Evolutionary conservation across 2,329 filamentous ascomycete genomes (phyloP).

Genomic region (Botrytis galanthina): DNA sequence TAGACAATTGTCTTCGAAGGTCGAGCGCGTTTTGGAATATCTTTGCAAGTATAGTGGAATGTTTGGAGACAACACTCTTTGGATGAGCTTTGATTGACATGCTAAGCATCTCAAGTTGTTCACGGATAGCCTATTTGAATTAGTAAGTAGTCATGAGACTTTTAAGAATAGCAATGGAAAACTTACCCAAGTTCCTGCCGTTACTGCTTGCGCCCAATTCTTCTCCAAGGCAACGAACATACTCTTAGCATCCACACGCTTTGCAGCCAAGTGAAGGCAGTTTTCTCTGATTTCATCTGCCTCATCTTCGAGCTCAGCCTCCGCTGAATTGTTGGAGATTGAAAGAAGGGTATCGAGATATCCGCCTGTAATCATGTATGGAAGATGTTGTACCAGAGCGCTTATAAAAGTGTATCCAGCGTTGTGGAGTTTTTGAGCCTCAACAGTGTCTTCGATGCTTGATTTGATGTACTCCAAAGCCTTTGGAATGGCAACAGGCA

Average conservation of each 20-base stretch:
- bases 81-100: slow-evolving; percentile 72
- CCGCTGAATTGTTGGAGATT: slow-evolving; percentile 70
- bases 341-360: slow-evolving; percentile 71
- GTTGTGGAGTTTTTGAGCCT: slow-evolving; percentile 69
- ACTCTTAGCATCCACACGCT: slow-evolving; percentile 73
- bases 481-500: slow-evolving; percentile 72
- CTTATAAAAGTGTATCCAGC: slow-evolving; percentile 79
- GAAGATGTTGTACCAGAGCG: slow-evolving; percentile 76
- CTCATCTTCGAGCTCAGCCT: slow-evolving; percentile 57
- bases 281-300: slow-evolving; percentile 63
- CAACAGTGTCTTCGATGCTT: slow-evolving; percentile 54
- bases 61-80: slow-evolving; percentile 76
- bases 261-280: slow-evolving; percentile 72
- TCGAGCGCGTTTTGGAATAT: slow-evolving; percentile 62
- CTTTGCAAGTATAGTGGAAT: slow-evolving; percentile 65
- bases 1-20: slow-evolving; percentile 57
- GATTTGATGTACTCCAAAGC: slow-evolving; percentile 68
- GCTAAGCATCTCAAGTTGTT: slow-evolving; percentile 68
- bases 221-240: slow-evolving; percentile 70
- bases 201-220: slow-evolving; percentile 67
- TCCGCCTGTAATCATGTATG: slow-evolving; percentile 80
- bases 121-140: slow-evolving; percentile 55
- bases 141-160: slow-evolving; percentile 23
- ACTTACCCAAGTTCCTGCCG: slow-evolving; percentile 60
- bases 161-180: not conserved